A percentile compares a stretch with the other conserved stretches of the same genome.
These are phyloP conservation scores for Pachyrhizus erosus DNA, from an alignment of 306 rosid genomes.

Conservation along the genomic window DNA sequence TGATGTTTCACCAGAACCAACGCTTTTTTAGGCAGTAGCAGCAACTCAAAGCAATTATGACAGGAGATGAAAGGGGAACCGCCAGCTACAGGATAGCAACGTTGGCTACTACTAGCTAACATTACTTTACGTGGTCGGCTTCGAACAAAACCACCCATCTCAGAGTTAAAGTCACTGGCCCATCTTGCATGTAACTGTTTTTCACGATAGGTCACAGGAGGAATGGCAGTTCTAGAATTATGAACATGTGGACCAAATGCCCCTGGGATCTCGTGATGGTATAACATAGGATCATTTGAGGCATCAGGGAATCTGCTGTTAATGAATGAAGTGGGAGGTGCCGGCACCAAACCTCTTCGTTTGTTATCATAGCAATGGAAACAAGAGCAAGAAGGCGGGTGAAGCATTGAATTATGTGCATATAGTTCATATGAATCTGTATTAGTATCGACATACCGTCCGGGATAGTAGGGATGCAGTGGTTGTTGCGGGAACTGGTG, in stretches of 20 bases:
- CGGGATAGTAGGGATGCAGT: slow-evolving; percentile 74
- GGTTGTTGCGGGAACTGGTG: slow-evolving; percentile 64
- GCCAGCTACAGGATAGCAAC: slow-evolving; percentile 74
- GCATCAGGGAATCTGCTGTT: slow-evolving; percentile 65
- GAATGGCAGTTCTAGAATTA: slow-evolving; percentile 58
- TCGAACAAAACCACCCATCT: slow-evolving; percentile 56
- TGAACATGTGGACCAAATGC: slow-evolving; percentile 61
- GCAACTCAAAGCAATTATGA: slow-evolving; percentile 76
- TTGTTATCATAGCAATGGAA: slow-evolving; percentile 74
- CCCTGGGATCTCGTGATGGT: slow-evolving; percentile 60
- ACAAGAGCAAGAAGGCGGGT: slow-evolving; percentile 88
- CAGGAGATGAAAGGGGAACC: slow-evolving; percentile 95
- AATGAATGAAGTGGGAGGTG: slow-evolving; percentile 55
- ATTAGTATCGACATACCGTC: slow-evolving; percentile 61
- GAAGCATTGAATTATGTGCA: slow-evolving; percentile 63
- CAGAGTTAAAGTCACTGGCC: slow-evolving; percentile 80
- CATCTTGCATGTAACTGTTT: slow-evolving; percentile 67
- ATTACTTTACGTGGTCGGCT: slow-evolving; percentile 64
- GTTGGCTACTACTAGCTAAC: slow-evolving; percentile 60
- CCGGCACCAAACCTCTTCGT: slow-evolving; percentile 59
- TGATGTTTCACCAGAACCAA: slow-evolving; percentile 52
- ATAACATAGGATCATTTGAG: slow-evolving; percentile 66
- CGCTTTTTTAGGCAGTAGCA: slow-evolving; percentile 75
- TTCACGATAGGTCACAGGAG: slow-evolving; percentile 52
- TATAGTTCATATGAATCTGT: slow-evolving; percentile 63